Percentiles rank a stretch among this genome's conserved stretches.
phyloP scores from a whole-genome alignment of 306 rosid species.

The Cicer judaicum region DNA sequence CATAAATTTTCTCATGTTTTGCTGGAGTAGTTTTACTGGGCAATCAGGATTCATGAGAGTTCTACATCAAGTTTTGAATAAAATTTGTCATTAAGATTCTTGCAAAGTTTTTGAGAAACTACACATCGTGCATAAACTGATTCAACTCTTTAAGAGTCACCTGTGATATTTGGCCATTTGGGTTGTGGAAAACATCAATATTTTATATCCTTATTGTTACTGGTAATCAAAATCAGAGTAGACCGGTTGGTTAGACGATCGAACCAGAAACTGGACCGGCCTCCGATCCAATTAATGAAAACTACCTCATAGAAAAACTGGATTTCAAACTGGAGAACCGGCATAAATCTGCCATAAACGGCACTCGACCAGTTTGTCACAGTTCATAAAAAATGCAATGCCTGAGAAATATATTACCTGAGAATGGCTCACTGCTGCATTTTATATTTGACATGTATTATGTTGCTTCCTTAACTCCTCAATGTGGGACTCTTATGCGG shows the following conservation, averaged over 20 bases:
- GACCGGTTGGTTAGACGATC: neutral
- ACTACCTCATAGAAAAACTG: neutral
- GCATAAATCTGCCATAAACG: neutral
- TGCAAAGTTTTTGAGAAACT: conserved; percentile 22
- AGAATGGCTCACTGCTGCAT: neutral
- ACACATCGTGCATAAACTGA: conserved; percentile 1
- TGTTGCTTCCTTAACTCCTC: neutral
- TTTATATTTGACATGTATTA: neutral
- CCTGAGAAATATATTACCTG: neutral
- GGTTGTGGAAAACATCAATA: conserved; percentile 36
- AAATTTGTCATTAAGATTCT: conserved; percentile 20
- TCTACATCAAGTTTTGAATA: conserved; percentile 33
- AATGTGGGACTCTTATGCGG: neutral
- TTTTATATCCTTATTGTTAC: neutral
- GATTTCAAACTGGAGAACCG: neutral
- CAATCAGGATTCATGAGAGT: conserved; percentile 32
- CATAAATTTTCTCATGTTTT: conserved; percentile 29
- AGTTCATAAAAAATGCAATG: neutral
- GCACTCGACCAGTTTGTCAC: neutral
- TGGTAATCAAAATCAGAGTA: neutral
- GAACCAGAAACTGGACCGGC: neutral
- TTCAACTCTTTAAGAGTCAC: conserved; percentile 32
- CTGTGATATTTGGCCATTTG: conserved; percentile 16
- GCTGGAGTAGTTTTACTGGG: conserved; percentile 4
- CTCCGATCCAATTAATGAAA: neutral